A percentile compares a stretch with the other conserved stretches of the same genome.
These are phyloP conservation scores for Lactarius psammicola DNA, from an alignment of 768 basidiomycete genomes.

Conservation along the genomic window DNA sequence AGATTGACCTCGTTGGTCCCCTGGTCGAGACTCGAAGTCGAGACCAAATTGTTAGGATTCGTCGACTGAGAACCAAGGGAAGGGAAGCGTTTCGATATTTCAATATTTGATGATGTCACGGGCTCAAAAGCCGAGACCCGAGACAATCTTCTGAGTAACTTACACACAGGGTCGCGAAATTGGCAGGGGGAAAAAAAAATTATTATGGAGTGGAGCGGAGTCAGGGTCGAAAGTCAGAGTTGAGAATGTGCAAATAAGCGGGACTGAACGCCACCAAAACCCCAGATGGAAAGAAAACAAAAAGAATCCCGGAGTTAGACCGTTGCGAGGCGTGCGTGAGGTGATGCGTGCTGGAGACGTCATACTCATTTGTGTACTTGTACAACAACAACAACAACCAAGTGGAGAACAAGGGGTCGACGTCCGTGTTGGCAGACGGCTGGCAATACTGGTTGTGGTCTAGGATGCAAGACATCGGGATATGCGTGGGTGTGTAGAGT, in stretches of 20 bases:
- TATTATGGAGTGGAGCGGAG: background rate
- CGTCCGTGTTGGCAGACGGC: background rate
- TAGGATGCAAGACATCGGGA: slow-evolving; percentile 13
- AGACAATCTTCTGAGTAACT: background rate
- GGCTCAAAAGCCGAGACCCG: background rate
- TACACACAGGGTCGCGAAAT: background rate
- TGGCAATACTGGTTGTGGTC: slow-evolving; percentile 2
- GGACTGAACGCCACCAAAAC: background rate
- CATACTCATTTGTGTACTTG: slow-evolving; percentile 11
- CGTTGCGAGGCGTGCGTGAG: background rate
- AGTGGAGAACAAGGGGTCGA: background rate
- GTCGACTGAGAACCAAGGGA: background rate
- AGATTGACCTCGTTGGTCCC: background rate
- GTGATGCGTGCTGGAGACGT: background rate
- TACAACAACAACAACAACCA: slow-evolving; percentile 9
- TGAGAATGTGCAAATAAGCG: background rate
- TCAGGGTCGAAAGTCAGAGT: background rate
- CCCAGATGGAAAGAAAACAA: slow-evolving; percentile 8
- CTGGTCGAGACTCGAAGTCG: background rate
- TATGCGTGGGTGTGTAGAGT: slow-evolving; percentile 13
- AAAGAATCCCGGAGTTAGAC: slow-evolving; percentile 8
- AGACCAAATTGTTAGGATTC: background rate
- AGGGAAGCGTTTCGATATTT: background rate
- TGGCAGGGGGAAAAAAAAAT: background rate
- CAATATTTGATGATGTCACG: background rate